These are phyloP conservation scores for Solanum hybrid DNA, from an alignment of 305 asterid genomes.

Conservation along the genomic window DNA sequence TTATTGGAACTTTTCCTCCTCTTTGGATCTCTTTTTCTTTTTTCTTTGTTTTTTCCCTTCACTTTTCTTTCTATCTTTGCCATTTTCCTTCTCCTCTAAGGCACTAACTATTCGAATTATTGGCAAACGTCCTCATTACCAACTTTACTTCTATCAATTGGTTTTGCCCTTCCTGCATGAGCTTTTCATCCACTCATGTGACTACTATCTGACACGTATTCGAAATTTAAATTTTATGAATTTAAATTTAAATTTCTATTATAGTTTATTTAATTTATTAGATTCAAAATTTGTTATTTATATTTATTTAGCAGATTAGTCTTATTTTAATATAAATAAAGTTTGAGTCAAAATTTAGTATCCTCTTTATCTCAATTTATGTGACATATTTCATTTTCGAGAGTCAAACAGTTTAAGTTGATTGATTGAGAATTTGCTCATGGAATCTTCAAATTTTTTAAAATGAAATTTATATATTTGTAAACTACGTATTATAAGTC, in stretches of 20 bases:
- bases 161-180: neutral
- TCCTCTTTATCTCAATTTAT: neutral
- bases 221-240: neutral
- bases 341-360: neutral
- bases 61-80: neutral
- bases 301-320: too few species aligned
- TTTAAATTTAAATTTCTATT: neutral
- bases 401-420: neutral
- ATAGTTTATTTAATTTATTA: neutral
- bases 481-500: too few species aligned
- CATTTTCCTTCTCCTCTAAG: conserved; percentile 5
- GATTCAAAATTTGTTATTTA: neutral
- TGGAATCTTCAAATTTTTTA: too few species aligned
- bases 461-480: too few species aligned
- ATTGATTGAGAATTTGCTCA: too few species aligned
- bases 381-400: neutral
- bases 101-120: neutral
- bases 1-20: neutral
- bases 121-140: neutral
- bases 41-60: neutral
- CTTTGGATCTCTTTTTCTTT: neutral
- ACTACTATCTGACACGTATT: neutral
- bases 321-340: too few species aligned
- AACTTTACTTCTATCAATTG: conserved; percentile 1
- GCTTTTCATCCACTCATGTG: neutral